These are phyloP conservation scores for Ophiostoma fasciatum DNA, from an alignment of 2,329 filamentous ascomycete genomes.

Conservation along the genomic window DNA sequence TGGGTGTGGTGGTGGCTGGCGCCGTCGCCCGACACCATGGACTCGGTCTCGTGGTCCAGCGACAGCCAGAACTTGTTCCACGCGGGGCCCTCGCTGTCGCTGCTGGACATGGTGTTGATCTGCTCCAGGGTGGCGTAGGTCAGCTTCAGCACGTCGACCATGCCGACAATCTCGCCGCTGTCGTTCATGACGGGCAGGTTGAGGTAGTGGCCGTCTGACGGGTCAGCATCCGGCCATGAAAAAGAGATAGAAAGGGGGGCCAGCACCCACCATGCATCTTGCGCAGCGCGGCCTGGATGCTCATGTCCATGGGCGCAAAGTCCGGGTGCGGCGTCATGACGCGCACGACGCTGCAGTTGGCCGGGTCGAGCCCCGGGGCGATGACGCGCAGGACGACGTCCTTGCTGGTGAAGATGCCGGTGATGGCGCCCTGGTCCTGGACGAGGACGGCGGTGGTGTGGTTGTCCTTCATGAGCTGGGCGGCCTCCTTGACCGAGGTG, in stretches of 20 bases:
- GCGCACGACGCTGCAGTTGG: slow-evolving; percentile 90
- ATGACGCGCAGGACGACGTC: slow-evolving; percentile 97
- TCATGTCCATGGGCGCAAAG: slow-evolving; percentile 98
- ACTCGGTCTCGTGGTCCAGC: slow-evolving; percentile 86
- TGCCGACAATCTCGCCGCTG: slow-evolving; percentile 90
- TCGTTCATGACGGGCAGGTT: slow-evolving; percentile 99
- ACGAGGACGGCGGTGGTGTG: slow-evolving; percentile 94
- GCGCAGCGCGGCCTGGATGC: slow-evolving; percentile 87
- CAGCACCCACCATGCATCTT: slow-evolving; percentile 90
- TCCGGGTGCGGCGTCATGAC: slow-evolving; percentile 99
- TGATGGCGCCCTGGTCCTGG: slow-evolving; percentile 92
- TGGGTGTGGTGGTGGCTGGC: slow-evolving; percentile 58
- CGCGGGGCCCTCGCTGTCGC: slow-evolving; percentile 83
- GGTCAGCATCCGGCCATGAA: background rate
- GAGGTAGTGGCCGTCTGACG: slow-evolving; percentile 83
- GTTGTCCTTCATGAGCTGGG: slow-evolving; percentile 94
- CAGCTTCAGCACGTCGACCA: slow-evolving; percentile 97
- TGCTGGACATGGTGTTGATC: slow-evolving; percentile 85
- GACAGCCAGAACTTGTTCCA: slow-evolving; percentile 99
- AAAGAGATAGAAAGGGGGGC: background rate
- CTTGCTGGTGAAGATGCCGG: slow-evolving; percentile 98
- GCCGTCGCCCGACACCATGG: slow-evolving; percentile 84
- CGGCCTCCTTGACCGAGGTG: slow-evolving; percentile 92
- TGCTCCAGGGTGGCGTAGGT: slow-evolving; percentile 97
- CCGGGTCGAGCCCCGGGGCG: slow-evolving; percentile 84